Base-by-base conservation (phyloP, 1,284 basidiomycete species). In the Coniferiporia weirii region DNA sequence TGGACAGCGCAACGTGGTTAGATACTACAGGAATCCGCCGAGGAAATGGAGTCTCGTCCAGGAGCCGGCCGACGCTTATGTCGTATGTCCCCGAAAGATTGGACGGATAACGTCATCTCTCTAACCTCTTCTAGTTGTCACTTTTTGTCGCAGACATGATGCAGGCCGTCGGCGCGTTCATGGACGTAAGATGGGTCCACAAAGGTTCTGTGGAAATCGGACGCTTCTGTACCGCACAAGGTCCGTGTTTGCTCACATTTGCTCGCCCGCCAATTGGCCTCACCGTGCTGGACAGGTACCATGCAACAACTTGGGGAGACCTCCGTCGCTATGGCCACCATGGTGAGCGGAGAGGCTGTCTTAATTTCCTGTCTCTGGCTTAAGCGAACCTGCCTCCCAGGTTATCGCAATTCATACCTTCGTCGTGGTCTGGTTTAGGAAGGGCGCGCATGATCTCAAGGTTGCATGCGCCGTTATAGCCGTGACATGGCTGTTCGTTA, bases 241-340 rank as follows among this genome's bases (percentile, higher is more conserved):
- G 70, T 70, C 58, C 34, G 59, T 56, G 40, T 17, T 13, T 27
- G 17, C 34, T 19, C 20, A 15, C 20, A 10, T 7, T 35, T 55
- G 40, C 40, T 46, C 10, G 4, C 19, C 1, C 44, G 35, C 10
- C 10, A 13, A 49, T 36, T 22, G 27, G 36, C 20, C 36, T 36
- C 4, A 32, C 51, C 15, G 35, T 52, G 8, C 36, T 52, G 60
- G 38, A 17, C 46, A 72, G 74, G 75, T 17, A 66, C 72, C 19
- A 66, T 76, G 10, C 70, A 75, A 61, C 71, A 74, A 54, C 58
- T 76, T 2, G 75, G 76, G 6, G 75, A 77, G 57, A 72, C 75
- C 22, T 69, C 69, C 8, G 73, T 73, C 2, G 75, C 74, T 1
- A 70, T 77, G 59, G 72, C 72, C 12, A 77, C 75, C 19, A 67